Conservation (phyloP, 1,139 yeast genomes). For the Taiozyma sp. region DNA sequence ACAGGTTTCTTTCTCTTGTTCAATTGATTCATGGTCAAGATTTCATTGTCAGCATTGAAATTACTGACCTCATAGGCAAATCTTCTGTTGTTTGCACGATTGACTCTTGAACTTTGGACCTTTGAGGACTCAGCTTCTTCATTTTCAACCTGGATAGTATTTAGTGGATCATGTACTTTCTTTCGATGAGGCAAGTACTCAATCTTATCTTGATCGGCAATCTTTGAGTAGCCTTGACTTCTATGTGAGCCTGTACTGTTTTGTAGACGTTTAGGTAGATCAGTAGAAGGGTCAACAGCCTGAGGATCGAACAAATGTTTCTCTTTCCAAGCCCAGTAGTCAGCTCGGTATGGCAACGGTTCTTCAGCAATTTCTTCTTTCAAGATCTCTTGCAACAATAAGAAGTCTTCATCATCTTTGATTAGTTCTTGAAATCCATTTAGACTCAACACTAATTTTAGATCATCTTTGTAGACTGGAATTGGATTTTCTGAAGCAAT, state of each 20-base stretch:
- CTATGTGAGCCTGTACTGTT: constrained; percentile 60
- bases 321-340: constrained; percentile 67
- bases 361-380: constrained; percentile 26
- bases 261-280: constrained; percentile 28
- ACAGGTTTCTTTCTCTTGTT: constrained; percentile 92
- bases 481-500: constrained; percentile 35
- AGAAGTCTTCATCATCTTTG: constrained; percentile 73
- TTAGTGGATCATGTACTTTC: constrained; percentile 35
- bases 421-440: constrained; percentile 48
- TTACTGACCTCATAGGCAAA: constrained; percentile 89
- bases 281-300: constrained; percentile 7
- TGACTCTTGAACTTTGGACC: constrained; percentile 58
- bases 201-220: constrained; percentile 67
- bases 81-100: constrained; percentile 84
- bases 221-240: constrained; percentile 71
- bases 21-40: constrained; percentile 68
- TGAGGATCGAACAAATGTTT: constrained; percentile 11
- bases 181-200: constrained; percentile 80
- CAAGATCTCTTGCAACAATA: constrained; percentile 44
- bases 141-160: constrained; percentile 44
- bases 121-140: constrained; percentile 36
- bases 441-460: constrained; percentile 37
- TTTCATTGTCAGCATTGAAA: constrained; percentile 78
- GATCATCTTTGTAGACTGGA: constrained; percentile 46
- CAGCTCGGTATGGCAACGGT: constrained; percentile 35